These are phyloP conservation scores for Lodderomyces orthopsilosis DNA, from an alignment of 1,139 yeast genomes.

Conservation along the genomic window DNA sequence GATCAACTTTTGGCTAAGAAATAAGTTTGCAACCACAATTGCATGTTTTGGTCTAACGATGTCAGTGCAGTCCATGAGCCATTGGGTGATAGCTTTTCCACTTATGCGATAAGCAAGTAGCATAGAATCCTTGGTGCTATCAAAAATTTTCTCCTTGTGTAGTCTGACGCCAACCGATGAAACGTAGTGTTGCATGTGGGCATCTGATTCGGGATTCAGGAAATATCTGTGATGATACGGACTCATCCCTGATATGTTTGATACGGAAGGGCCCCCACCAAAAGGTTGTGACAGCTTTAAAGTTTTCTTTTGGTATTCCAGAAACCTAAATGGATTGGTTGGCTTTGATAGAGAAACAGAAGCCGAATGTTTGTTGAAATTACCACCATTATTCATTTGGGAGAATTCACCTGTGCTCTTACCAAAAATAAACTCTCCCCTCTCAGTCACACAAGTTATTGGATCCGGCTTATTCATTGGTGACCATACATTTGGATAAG, in stretches of 20 bases:
- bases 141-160: constrained; percentile 40
- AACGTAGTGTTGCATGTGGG: constrained; percentile 75
- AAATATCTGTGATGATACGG: constrained; percentile 78
- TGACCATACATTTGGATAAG: constrained; percentile 66
- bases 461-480: constrained; percentile 41
- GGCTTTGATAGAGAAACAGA: background rate
- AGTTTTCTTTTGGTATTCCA: constrained; percentile 4
- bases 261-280: background rate
- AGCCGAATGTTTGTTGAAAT: background rate
- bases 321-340: constrained; percentile 4
- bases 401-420: background rate
- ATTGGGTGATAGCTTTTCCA: constrained; percentile 79
- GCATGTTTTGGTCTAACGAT: constrained; percentile 61
- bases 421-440: background rate
- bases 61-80: constrained; percentile 90
- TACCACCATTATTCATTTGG: too few species aligned
- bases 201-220: constrained; percentile 85
- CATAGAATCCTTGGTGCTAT: constrained; percentile 18
- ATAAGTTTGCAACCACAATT: constrained; percentile 51
- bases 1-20: constrained; percentile 52
- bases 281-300: background rate
- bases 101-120: constrained; percentile 50
- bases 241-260: constrained; percentile 26
- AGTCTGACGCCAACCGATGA: constrained; percentile 67
- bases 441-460: background rate